Evolutionary conservation across 495 filamentous ascomycete species (phyloP), one percentile per base, ranked within the genome.

Genomic region (Hypoxylon fuscum): DNA sequence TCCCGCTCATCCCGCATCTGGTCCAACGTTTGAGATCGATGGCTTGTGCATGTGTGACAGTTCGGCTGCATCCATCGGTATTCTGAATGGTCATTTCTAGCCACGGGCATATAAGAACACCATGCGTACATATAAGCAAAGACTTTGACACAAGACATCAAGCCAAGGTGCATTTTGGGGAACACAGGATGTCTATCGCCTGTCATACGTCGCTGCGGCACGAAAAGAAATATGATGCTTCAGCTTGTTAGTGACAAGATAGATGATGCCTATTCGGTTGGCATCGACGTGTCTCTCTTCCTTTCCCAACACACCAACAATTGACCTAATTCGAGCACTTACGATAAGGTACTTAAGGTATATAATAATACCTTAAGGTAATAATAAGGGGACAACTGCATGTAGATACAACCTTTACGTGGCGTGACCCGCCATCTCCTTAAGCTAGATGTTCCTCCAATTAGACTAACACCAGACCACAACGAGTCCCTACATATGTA

Each of bases 11-110:
- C 59, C 59, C 64, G 58, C 59, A 67, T 67, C 58, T 62, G 35
- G 64, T 62, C 64, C 57, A 57, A 67, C 53, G 58, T 55, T 58
- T 58, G 49, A 50, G 53, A 59, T 58, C 59, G 43, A 52, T 59
- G 59, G 59, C 57, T 62, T 49, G 54, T 40, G 52, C 42, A 38
- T 62, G 64, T 52, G 64, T 58, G 48, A 63, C 64, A 54, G 48
- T 55, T 63, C 59, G 64, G 59, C 64, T 67, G 64, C 64, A 67
- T 58, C 52, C 21, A 50, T 62, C 64, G 64, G 64, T 62, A 62
- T 54, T 57, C 40, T 47, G 29, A 45, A 38, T 55, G 25, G 34
- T 55, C 44, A 14, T 23, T 58, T 54, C 37, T 22, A 47, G 52
- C 45, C 49, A 53, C 58, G 58, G 47, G 57, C 57, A 61, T 66